A percentile compares a stretch with the other conserved stretches of the same genome.
Conservation (phyloP, 306 rosid species). For the Sicyos baderoa region DNA sequence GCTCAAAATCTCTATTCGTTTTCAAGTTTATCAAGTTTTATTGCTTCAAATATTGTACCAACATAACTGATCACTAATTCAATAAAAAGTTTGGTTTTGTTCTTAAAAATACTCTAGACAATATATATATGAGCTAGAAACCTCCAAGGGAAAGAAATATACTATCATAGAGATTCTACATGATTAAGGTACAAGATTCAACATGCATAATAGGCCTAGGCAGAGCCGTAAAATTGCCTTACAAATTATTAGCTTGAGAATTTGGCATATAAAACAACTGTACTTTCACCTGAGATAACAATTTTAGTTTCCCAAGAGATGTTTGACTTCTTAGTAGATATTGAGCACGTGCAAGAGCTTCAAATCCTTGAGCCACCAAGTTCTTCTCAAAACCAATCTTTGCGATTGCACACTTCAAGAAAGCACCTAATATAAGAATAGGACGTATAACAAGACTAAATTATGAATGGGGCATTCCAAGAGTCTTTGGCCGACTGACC, state of each 20-base stretch:
- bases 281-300: slow-evolving; percentile 61
- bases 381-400: slow-evolving; percentile 87
- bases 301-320: slow-evolving; percentile 63
- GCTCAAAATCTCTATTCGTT: background rate
- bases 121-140: background rate
- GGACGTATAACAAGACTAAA: slow-evolving; percentile 43
- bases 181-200: background rate
- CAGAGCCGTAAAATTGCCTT: background rate
- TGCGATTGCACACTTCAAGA: slow-evolving; percentile 95
- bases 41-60: background rate
- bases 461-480: slow-evolving; percentile 26
- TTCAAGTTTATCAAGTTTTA: background rate
- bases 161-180: background rate
- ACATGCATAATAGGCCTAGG: background rate
- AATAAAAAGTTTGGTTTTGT: background rate
- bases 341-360: slow-evolving; percentile 99
- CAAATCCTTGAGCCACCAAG: slow-evolving; percentile 86
- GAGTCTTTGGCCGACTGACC: slow-evolving; percentile 31
- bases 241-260: background rate
- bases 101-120: background rate
- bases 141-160: background rate
- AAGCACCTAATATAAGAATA: slow-evolving; percentile 62
- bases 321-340: slow-evolving; percentile 66
- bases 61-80: background rate
- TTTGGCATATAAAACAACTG: slow-evolving; percentile 9